Conservation (phyloP, 495 filamentous ascomycete species). For the Lasiosphaeria miniovina region DNA sequence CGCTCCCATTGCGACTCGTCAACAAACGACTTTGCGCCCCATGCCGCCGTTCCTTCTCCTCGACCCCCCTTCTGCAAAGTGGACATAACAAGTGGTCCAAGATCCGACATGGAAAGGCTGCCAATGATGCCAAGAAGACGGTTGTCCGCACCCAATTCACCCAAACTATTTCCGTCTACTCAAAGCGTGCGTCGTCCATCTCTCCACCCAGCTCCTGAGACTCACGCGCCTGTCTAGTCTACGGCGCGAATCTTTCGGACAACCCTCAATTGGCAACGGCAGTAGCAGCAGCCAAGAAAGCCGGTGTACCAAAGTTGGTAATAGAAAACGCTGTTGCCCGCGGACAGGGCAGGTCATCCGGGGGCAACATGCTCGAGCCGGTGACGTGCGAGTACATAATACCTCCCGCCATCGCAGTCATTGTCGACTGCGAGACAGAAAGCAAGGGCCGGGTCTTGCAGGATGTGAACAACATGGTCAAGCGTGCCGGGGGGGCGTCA, state of each 20-base stretch:
- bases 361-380: conserved; percentile 68
- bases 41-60: conserved; percentile 53
- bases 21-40: conserved; percentile 35
- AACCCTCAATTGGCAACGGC: conserved; percentile 72
- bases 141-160: conserved; percentile 42
- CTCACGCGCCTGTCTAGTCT: conserved; percentile 36
- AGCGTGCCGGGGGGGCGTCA: conserved; percentile 61
- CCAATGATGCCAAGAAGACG: conserved; percentile 63
- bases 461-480: conserved; percentile 66
- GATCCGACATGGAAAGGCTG: conserved; percentile 90
- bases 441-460: conserved; percentile 68
- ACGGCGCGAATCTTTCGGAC: conserved; percentile 65
- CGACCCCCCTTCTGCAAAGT: conserved; percentile 48
- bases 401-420: conserved; percentile 69
- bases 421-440: conserved; percentile 77
- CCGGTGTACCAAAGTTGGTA: conserved; percentile 72
- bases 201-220: conserved; percentile 11
- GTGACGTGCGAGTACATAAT: conserved; percentile 81
- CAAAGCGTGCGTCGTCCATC: conserved; percentile 44
- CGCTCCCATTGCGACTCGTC: conserved; percentile 12
- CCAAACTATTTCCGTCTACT: conserved; percentile 51
- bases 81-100: conserved; percentile 94
- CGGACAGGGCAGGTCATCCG: conserved; percentile 75
- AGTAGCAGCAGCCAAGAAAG: conserved; percentile 80
- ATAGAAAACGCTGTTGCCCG: conserved; percentile 84